Evolutionary conservation across 768 basidiomycete species (phyloP).

Genomic region (Strobilomyces dryophilus): DNA sequence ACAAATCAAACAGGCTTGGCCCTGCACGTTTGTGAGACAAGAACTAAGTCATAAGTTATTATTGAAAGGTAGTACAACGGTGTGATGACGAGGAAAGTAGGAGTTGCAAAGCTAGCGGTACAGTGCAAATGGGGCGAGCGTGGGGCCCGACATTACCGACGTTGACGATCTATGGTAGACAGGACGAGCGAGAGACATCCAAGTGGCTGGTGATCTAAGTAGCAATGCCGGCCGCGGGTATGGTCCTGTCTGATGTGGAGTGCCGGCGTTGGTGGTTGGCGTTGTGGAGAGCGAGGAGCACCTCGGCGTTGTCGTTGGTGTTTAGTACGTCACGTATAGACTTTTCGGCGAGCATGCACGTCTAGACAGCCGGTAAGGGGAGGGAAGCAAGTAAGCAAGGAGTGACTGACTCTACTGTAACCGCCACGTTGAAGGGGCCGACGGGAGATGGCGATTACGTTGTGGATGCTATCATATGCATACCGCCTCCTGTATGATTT

Average conservation of each 20-base stretch:
- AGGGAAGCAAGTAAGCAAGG: too few relatives aligned
- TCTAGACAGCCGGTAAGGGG: slow-evolving; percentile 35
- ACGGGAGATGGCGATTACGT: slow-evolving; percentile 67
- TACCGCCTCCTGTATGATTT: slow-evolving; percentile 55
- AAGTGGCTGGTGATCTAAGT: slow-evolving; percentile 16
- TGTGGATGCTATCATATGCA: slow-evolving; percentile 77
- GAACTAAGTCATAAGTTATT: slow-evolving; percentile 18
- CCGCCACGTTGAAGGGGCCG: slow-evolving; percentile 55
- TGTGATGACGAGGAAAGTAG: slow-evolving; percentile 4
- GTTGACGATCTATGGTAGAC: slow-evolving; percentile 4
- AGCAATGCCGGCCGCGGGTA: slow-evolving; percentile 19
- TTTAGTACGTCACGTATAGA: slow-evolving; percentile 69
- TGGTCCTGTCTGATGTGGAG: slow-evolving; percentile 14
- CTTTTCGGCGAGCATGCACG: slow-evolving; percentile 64
- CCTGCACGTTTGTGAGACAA: slow-evolving; percentile 10
- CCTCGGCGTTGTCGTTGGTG: slow-evolving; percentile 60
- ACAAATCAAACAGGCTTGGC: background rate
- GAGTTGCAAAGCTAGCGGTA: slow-evolving; percentile 20
- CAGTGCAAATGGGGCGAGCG: slow-evolving; percentile 20
- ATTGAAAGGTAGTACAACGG: slow-evolving; percentile 18
- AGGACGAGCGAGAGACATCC: background rate
- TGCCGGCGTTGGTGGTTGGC: slow-evolving; percentile 18
- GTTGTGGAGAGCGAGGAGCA: slow-evolving; percentile 62
- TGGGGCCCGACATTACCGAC: slow-evolving; percentile 1
- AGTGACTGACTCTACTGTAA: slow-evolving; percentile 45